Evolutionary conservation across 2,329 filamentous ascomycete genomes (phyloP).

Genomic region (Macroventuria anomochaeta): DNA sequence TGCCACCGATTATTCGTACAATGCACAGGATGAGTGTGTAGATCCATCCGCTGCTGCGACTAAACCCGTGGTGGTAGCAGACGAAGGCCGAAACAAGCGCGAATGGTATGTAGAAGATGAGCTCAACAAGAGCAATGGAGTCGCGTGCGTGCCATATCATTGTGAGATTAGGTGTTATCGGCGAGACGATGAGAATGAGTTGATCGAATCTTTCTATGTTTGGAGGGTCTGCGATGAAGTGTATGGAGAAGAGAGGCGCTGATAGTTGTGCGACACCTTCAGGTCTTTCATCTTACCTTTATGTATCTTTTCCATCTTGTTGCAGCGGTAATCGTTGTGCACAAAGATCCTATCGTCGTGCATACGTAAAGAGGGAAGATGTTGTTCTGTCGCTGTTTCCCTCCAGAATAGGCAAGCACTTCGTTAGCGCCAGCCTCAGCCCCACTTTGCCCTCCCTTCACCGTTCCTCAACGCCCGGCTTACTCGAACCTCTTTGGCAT

Average conservation of each 20-base stretch:
- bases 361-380: not conserved
- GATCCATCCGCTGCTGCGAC: conserved; percentile 59
- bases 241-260: not conserved
- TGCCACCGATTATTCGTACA: conserved; percentile 58
- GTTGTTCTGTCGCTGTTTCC: conserved; percentile 3
- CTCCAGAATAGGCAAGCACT: conserved; percentile 4
- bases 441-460: not conserved
- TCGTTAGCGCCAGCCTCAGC: conserved; percentile 15
- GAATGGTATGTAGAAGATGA: conserved; percentile 48
- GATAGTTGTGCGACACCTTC: not conserved
- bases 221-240: too few relatives aligned
- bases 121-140: conserved; percentile 34
- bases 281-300: not conserved
- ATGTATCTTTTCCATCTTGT: not conserved
- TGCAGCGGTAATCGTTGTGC: not conserved
- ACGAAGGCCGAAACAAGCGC: conserved; percentile 39
- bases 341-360: not conserved
- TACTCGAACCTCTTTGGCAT: too few relatives aligned
- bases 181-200: not conserved
- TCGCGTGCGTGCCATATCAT: conserved; percentile 15
- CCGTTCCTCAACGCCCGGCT: not conserved
- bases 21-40: conserved; percentile 62
- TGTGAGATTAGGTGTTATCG: not conserved
- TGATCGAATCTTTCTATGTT: too few relatives aligned
- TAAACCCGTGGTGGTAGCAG: conserved; percentile 48